Conservation (phyloP, 192 early-diverging fungal genomes). For the Mortierella alpina region DNA sequence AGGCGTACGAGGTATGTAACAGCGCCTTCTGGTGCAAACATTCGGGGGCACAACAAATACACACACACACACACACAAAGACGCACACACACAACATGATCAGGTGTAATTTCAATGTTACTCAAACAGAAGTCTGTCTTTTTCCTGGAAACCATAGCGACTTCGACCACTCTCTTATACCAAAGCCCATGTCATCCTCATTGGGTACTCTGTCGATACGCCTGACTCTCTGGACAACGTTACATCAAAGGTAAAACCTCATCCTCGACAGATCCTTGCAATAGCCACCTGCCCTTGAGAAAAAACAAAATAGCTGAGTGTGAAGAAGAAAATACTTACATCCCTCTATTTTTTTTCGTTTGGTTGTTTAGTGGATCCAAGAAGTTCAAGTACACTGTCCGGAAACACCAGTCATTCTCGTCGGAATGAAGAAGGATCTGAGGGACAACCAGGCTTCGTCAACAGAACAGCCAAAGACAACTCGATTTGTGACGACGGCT, state of each 20-base stretch:
- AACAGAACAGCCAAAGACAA: constrained; percentile 71
- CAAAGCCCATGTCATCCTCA: constrained; percentile 93
- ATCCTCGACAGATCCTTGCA: too few relatives aligned
- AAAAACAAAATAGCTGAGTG: not conserved
- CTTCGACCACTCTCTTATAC: constrained; percentile 94
- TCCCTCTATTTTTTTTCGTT: not conserved
- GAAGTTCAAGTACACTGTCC: constrained; percentile 88
- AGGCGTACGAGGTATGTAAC: constrained; percentile 66
- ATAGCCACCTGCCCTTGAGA: not conserved
- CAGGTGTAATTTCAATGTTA: not conserved
- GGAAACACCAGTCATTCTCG: constrained; percentile 84
- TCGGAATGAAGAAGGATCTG: constrained; percentile 92
- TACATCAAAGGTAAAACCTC: constrained; percentile 63
- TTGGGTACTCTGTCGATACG: constrained; percentile 90
- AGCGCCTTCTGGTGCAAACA: not conserved
- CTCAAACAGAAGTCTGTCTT: not conserved
- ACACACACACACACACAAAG: not conserved
- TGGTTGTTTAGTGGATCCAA: constrained; percentile 78
- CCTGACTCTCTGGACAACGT: constrained; percentile 88
- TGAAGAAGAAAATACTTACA: not conserved
- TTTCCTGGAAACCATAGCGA: constrained; percentile 66
- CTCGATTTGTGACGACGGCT: constrained; percentile 76
- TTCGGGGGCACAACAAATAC: not conserved
- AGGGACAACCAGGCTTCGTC: constrained; percentile 79
- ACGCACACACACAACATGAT: not conserved